Base-by-base conservation (phyloP, 192 early-diverging fungal genomes). In the Backusella tuberculispora region DNA sequence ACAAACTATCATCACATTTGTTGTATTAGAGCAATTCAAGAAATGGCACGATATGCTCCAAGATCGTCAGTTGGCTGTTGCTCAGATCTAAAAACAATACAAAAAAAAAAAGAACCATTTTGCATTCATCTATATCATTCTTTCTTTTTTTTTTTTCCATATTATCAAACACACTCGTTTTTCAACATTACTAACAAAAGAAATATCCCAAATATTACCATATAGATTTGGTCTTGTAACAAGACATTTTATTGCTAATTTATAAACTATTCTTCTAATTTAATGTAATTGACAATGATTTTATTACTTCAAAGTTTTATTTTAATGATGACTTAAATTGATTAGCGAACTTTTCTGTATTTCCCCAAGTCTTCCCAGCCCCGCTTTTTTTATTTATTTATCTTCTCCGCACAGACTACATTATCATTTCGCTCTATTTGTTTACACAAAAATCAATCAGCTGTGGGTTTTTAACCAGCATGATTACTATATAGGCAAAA, bases 1-100 rank as follows among this genome's bases (percentile, higher is more conserved):
- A 37, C 94, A 96, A 66, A 94, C 93, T 37, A 91, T 94, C 40
- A 84, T 92, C 21, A 94, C 93, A 0, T 94, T 96, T 78, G 86
- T 94, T 44, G 88, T 94, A 42, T 80, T 96, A 10, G 94, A 96
- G 74, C 87, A 92, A 73, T 85, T 92, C 75, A 88, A 86, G 63
- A 77, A 67, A 53, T 72, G 70, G 69, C 47, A 45, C 12, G 70
- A 72, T 47, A 50, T 72, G 26, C 8, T 72, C 37, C 34, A 72
- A 29, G 37, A 72, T 37, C 46, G 37, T 6, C 15, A 50, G 26
- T 21, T 72, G 34, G n/a, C 70, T 21, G 50, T 34, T 72, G 70
- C 50, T 60, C 64, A 66, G 38, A 66, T 66, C 29, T 66, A 66
- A 66, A 43, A 43, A 43, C 6, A 60, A 60, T 60, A 19, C 21